Evolutionary conservation across 2,329 filamentous ascomycete species (phyloP).

Genomic region (Penicillium fuscoglaucum): DNA sequence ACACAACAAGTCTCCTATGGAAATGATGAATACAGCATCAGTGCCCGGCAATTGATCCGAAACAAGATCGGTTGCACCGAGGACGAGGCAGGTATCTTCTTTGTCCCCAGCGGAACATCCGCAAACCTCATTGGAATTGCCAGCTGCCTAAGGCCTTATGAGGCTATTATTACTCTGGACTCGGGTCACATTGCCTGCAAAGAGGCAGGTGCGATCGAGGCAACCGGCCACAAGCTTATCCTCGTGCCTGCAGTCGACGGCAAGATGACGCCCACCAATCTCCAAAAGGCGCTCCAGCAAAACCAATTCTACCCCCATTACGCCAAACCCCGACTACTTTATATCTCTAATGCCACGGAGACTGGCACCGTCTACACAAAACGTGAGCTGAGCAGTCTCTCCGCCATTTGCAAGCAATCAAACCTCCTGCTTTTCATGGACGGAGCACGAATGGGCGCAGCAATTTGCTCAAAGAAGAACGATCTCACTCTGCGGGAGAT

Average conservation of each 20-base stretch:
- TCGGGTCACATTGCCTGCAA: constrained; percentile 53
- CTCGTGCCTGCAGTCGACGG: constrained; percentile 49
- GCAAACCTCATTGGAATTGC: constrained; percentile 56
- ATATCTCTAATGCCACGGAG: constrained; percentile 55
- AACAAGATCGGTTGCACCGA: constrained; percentile 29
- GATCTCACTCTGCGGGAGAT: constrained; percentile 50
- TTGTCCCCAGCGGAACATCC: constrained; percentile 55
- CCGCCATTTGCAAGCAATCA: constrained; percentile 45
- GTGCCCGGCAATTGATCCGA: constrained; percentile 47
- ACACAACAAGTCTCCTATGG: constrained; percentile 53
- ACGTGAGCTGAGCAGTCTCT: constrained; percentile 46
- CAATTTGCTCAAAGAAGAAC: constrained; percentile 46
- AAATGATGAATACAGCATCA: constrained; percentile 46
- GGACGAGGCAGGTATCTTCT: constrained; percentile 51
- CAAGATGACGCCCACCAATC: constrained; percentile 49
- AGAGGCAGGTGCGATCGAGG: constrained; percentile 55
- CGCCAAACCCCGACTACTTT: constrained; percentile 54
- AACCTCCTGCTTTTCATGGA: constrained; percentile 50
- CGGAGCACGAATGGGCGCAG: constrained; percentile 50
- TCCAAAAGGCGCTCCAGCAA: constrained; percentile 47
- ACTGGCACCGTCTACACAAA: constrained; percentile 52
- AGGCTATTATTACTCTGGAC: constrained; percentile 53
- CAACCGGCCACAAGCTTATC: constrained; percentile 55
- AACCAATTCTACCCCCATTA: constrained; percentile 56
- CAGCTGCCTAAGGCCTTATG: constrained; percentile 52